Evolutionary conservation across 2,329 filamentous ascomycete genomes (phyloP).

Genomic region (Coniochaeta hoffmannii): DNA sequence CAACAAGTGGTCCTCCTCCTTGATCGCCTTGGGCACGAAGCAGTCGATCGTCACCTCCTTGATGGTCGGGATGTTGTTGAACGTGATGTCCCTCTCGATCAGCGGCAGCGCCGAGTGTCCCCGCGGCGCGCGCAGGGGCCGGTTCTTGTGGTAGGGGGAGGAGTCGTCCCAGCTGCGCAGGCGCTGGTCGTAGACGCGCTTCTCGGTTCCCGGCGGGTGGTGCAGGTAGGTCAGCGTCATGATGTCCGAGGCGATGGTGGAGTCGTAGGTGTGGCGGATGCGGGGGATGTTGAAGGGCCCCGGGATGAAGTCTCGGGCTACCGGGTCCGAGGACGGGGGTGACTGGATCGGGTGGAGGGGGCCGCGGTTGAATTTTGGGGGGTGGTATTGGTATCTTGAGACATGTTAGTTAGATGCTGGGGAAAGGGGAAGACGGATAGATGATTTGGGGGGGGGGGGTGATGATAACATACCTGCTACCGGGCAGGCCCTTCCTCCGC

Average conservation of each 20-base stretch:
- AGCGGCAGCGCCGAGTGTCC: constrained; percentile 66
- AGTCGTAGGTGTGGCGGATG: constrained; percentile 82
- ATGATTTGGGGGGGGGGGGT: no score
- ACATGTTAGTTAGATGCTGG: constrained; percentile 9
- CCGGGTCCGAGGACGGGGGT: constrained; percentile 76
- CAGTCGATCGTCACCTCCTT: constrained; percentile 74
- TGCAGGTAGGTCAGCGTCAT: constrained; percentile 86
- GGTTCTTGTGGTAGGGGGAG: constrained; percentile 90
- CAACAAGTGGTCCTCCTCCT: constrained; percentile 69
- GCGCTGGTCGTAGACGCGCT: constrained; percentile 48
- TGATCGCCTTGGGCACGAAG: constrained; percentile 60
- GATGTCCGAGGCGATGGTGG: constrained; percentile 79
- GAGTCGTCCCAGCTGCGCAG: constrained; percentile 82
- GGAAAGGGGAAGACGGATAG: constrained; percentile 16
- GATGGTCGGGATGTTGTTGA: constrained; percentile 78
- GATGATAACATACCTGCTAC: constrained; percentile 36
- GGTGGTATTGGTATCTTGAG: constrained; percentile 83
- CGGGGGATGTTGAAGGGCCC: constrained; percentile 87
- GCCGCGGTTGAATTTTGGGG: constrained; percentile 90
- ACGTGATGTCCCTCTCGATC: constrained; percentile 67
- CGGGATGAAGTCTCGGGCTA: constrained; percentile 80
- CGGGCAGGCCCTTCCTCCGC: constrained; percentile 32
- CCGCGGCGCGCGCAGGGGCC: constrained; percentile 75
- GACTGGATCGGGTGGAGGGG: constrained; percentile 90
- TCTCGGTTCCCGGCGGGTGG: constrained; percentile 65